Evolutionary conservation across 2,329 filamentous ascomycete genomes (phyloP), one percentile per base, ranked within the genome.

Genomic region (Endothia cerciana): DNA sequence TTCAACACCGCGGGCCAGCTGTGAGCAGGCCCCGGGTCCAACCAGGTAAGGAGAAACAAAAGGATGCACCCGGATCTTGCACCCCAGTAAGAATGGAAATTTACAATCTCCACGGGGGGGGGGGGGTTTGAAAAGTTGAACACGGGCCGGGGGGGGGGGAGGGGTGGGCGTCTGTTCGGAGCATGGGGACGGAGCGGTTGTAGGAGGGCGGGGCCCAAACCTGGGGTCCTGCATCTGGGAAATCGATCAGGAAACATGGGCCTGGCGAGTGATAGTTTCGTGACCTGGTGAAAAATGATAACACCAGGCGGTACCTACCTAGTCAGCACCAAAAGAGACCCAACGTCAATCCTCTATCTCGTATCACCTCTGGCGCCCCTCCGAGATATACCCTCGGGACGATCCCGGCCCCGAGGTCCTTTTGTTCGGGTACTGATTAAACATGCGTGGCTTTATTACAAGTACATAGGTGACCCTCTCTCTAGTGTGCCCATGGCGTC

Each of bases 1-100:
- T 99, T 99, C 87, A 94, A 95, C 85, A 87, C 92, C 74, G 86
- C 91, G 74, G 86, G 86, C 75, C 86, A 93, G 82, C 81, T 94
- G 80, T 96, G 91, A 87, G 75, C 30, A 38, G 62, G 3, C 2
- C 15, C 15, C 15, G 19, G 45, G 2, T n/a, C n/a, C n/a, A 49
- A 19, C 17, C 41, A 43, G 17, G 8, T n/a, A n/a, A n/a, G 8
- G 41, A 36, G 10, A 36, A 36, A 36, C 6, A 5, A 36, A 10
- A 36, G 33, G 10, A 36, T 36, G 33, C 33, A 36, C 10, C 33
- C 10, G 33, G 6, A 10, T 36, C 10, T 36, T 36, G 33, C 33
- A 36, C n/a, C n/a, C n/a, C n/a, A n/a, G n/a, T 36, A 10, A 36
- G 33, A 36, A 36, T 36, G 33, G n/a, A n/a, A 36, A 10, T 36